Percentiles rank a stretch among this genome's conserved stretches.
Evolutionary conservation across 179 eudicot species (phyloP).

Genomic region (Vitellaria paradoxa): DNA sequence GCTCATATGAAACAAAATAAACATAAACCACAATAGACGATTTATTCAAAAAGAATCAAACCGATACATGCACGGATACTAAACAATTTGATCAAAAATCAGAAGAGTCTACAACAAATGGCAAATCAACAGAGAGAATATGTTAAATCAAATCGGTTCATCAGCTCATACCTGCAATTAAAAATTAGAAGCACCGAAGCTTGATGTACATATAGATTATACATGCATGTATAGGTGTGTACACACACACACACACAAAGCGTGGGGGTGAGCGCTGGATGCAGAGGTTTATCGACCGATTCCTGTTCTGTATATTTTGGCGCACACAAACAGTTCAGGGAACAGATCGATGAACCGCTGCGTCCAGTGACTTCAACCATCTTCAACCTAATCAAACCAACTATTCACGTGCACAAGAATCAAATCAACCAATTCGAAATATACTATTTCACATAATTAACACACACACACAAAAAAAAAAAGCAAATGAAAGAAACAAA

Average conservation of each 20-base stretch:
- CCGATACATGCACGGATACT: too few relatives aligned
- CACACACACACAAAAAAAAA: not conserved
- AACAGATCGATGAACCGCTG: slow-evolving; percentile 56
- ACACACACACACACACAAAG: not conserved
- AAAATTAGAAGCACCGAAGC: not conserved
- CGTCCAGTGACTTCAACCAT: slow-evolving; percentile 37
- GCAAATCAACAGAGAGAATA: too few relatives aligned
- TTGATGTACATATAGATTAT: not conserved
- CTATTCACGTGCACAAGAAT: not conserved
- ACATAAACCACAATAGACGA: too few relatives aligned
- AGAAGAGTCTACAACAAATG: too few relatives aligned
- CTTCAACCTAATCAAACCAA: not conserved
- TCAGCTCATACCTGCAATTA: not conserved
- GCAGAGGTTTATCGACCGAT: slow-evolving; percentile 93
- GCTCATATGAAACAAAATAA: too few relatives aligned
- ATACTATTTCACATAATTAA: not conserved
- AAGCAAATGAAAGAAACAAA: not conserved
- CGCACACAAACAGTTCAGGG: slow-evolving; percentile 15
- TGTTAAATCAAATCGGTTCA: not conserved
- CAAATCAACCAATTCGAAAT: not conserved
- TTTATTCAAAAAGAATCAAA: too few relatives aligned
- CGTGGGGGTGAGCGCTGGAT: slow-evolving; percentile 57
- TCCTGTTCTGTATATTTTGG: slow-evolving; percentile 28
- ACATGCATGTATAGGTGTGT: not conserved
- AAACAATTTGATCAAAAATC: too few relatives aligned